Evolutionary conservation across 2,329 filamentous ascomycete species (phyloP), one percentile per base, ranked within the genome.

Genomic region (Teratosphaeria epicoccoides): DNA sequence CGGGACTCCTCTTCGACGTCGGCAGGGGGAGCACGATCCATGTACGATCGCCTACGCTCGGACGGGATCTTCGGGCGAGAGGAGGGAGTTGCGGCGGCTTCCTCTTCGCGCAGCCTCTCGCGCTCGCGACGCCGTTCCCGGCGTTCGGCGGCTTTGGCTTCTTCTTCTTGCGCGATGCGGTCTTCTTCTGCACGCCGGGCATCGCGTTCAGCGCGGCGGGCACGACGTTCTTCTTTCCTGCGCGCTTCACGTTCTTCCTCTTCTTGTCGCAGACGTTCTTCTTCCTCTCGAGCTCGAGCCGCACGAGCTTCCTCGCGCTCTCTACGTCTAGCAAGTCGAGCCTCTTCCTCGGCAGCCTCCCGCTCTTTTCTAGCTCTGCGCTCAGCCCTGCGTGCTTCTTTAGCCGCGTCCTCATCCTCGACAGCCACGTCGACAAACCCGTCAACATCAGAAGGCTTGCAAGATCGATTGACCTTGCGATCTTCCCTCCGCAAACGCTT

Each of bases 281-380:
- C 59, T 29, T 65, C 63, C 25, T 63, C 64, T n/a, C 56, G 59
- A 10, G 58, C 59, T 51, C 57, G 57, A 9, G 53, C 55, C 48
- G 57, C 57, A 23, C 60, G 62, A 14, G 52, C 47, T 12, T 61
- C 61, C 24, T 60, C 59, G 33, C 58, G 59, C 28, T 64, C 63
- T 11, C 54, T 55, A 17, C 59, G 59, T 12, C 63, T 58, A 28
- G 56, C 60, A 22, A 52, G 53, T 24, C 61, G 58, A 12, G 61
- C 62, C n/a, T 60, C 59, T n/a, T 65, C 64, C 44, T 73, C 71
- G 26, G 66, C 68, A 50, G 69, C 70, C 50, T 72, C 68, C 12
- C 63, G 64, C 23, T 66, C 66, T 40, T 61, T 61, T 11, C 63
- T 57, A 43, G 64, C 65, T 4, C 64, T 60, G 25, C 64, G 62